Base-by-base conservation (phyloP, 176 grass and related monocot species). In the Oryza glaberrima region DNA sequence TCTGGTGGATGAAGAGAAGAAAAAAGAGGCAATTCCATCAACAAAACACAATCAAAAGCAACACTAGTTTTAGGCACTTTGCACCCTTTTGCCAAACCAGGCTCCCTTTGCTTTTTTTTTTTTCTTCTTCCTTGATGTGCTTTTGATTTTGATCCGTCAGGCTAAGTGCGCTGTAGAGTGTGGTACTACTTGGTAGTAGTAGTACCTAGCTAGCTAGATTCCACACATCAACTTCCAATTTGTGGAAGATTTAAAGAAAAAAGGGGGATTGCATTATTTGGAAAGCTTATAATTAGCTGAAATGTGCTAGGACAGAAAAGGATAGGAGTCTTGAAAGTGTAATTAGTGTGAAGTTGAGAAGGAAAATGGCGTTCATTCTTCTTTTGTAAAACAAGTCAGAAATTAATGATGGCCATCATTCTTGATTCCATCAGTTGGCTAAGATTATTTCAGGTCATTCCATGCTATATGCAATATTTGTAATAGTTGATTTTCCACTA, bases 31-130 rank as follows among this genome's bases (percentile, higher is more conserved):
- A 76, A 26, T 46, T 79, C 74, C 58, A 75, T 82, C 56, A 22
- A 63, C 1, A 68, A 49, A 15, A 51, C 69, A 28, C 20, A 54
- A 74, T 30, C 68, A 73, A 90, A 90, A 82, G 83, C 79, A 63
- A 41, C 47, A 16, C 73, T 78, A 49, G 88, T 41, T 83, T 73
- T 88, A 88, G 6, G 40, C 72, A 82, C 79, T 88, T 51, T 72
- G 77, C 25, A 47, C 60, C 84, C 60, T 86, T 78, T 78, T 2
- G 25, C 38, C 19, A 67, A 90, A 78, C 47, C 20, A 26, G 20
- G 36, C 67, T 9, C 67, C 79, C 11, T n/a, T 78, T 67, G 46
- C 74, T 36, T 79, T 52, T 61, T 2, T 2, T 36, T 73, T 30
- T 26, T 26, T 26, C 26, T 30, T 5, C 19, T 49, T 61, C 60